Evolutionary conservation across 2,329 filamentous ascomycete species (phyloP).

Genomic region (Diaporthe velutina): DNA sequence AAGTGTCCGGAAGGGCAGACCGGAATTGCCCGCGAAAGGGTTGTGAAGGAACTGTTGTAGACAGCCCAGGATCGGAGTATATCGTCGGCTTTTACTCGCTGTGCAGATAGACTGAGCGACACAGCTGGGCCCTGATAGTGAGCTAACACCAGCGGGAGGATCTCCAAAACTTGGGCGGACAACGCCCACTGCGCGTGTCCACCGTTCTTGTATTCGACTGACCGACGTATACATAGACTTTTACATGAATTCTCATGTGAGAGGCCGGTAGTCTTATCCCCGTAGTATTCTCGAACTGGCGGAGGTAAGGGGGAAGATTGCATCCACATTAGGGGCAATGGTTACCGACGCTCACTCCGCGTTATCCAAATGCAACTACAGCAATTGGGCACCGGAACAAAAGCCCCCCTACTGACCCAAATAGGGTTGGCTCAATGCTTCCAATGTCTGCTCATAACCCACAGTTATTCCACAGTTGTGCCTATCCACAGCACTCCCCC

Average conservation of each 20-base stretch:
- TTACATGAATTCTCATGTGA: background rate
- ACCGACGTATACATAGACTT: too few species aligned
- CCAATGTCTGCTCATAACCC: background rate
- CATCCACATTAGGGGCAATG: background rate
- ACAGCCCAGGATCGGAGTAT: background rate
- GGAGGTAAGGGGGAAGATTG: background rate
- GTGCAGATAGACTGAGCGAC: too few species aligned
- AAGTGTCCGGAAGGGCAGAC: background rate
- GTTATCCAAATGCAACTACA: background rate
- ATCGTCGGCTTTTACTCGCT: background rate
- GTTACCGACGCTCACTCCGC: background rate
- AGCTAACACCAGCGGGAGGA: background rate
- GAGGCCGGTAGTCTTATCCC: too few species aligned
- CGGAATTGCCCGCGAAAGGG: too few species aligned
- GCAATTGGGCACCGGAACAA: background rate
- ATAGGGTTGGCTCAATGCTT: background rate
- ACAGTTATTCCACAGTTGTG: background rate
- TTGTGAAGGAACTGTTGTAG: background rate
- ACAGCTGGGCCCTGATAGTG: background rate
- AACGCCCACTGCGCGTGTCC: background rate
- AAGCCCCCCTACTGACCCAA: background rate
- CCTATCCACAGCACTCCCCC: background rate
- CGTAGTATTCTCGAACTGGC: background rate
- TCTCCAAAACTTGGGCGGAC: background rate
- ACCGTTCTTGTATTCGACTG: background rate